phyloP scores from a whole-genome alignment of 1,139 yeast genomes.

The Pichia sp. region DNA sequence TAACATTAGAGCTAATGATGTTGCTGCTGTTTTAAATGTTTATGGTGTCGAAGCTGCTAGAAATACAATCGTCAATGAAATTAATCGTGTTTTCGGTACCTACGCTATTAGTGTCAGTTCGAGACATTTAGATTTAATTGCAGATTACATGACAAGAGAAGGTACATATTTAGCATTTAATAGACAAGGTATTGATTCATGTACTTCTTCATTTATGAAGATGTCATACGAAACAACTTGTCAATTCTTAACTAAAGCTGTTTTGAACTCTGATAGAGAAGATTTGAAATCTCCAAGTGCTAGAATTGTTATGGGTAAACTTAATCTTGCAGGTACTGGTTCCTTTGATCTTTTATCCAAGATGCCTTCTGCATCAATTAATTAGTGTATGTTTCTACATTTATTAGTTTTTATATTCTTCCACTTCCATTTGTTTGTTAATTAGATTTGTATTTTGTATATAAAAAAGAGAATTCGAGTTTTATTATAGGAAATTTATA shows the following conservation, averaged over 20 bases:
- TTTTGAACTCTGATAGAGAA: conserved; percentile 86
- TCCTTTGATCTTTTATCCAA: conserved; percentile 80
- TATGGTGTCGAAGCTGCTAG: conserved; percentile 99
- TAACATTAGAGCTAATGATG: conserved; percentile 85
- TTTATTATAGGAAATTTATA: no score
- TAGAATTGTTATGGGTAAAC: conserved; percentile 88
- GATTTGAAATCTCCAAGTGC: conserved; percentile 90
- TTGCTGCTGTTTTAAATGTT: conserved; percentile 80
- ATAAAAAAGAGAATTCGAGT: no score
- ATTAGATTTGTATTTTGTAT: conserved; percentile 3
- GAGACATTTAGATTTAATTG: conserved; percentile 94
- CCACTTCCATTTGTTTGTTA: not conserved
- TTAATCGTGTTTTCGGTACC: conserved; percentile 91
- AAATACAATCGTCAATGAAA: conserved; percentile 93
- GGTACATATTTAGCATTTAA: conserved; percentile 95
- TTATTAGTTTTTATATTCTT: not conserved
- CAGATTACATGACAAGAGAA: conserved; percentile 99
- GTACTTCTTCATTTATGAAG: conserved; percentile 95
- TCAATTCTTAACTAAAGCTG: conserved; percentile 95
- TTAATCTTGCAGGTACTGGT: conserved; percentile 93
- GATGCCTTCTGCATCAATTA: conserved; percentile 38
- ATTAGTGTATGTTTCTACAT: not conserved
- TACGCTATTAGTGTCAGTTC: conserved; percentile 91
- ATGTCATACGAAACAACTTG: conserved; percentile 99
- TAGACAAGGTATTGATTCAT: conserved; percentile 95